Evolutionary conservation across 495 filamentous ascomycete species (phyloP), one percentile per base, ranked within the genome.

Genomic region (Bryoglossum gracile): DNA sequence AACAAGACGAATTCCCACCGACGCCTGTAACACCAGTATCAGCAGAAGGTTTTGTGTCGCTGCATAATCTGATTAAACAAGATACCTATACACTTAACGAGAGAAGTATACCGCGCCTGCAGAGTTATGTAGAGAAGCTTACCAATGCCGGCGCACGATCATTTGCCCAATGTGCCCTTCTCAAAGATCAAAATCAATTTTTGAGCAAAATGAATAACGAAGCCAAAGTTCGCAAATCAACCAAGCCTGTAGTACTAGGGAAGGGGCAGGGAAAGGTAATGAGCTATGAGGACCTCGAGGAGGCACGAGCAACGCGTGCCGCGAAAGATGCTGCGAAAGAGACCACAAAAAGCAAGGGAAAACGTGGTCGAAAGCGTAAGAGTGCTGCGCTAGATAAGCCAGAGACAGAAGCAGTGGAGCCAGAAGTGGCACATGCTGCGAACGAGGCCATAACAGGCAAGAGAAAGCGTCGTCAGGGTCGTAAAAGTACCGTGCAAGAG

Each of bases 241-340:
- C 51, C 46, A 54, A 48, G 46, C 54, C 55, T 47, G 25, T 42
- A 25, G 41, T 63, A n/a, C 30, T 67, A 55, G 61, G 58, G 36
- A 57, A 61, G 51, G n/a, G n/a, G n/a, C n/a, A n/a, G n/a, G 60
- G 53, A 25, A 67, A 60, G 57, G 64, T 65, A 2, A 62, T 64
- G 61, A 67, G 59, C 57, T 67, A 55, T 56, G 61, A 65, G 61
- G 55, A 67, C 52, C 49, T 65, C 25, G 55, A 61, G 48, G 54
- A 53, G 46, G 61, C 59, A 57, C 59, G 62, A 54, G 60, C 52
- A 45, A 54, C 57, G 53, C 61, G 61, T 42, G 59, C 56, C 42
- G 56, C 56, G 16, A 53, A 63, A 48, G 46, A 58, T 21, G 49
- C 43, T 37, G n/a, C n/a, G n/a, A n/a, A n/a, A n/a, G n/a, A n/a